Base-by-base conservation (phyloP, 441 rosid species). In the Iberis amara region DNA sequence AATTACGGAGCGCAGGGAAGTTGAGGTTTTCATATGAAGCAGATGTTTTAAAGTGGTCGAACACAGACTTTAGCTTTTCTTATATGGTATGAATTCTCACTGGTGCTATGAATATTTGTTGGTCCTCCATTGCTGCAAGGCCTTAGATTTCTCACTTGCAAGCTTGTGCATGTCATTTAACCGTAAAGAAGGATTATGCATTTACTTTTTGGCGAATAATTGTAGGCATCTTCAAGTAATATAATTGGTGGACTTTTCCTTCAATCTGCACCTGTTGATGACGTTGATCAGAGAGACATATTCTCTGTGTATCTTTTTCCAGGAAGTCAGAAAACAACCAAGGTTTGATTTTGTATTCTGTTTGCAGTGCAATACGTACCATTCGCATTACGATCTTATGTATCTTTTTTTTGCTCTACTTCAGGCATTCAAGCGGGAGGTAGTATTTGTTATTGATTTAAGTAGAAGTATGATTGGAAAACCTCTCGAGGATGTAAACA, bases 391-490 rank as follows among this genome's bases (percentile, higher is more conserved):
- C 51, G 44, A 15, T 33, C 47, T 46, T 24, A 40, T 13, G 0
- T 52, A 18, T 18, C 57, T 59, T 27, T 31, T 7, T 36, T 40
- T 18, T 51, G 23, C n/a, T n/a, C n/a, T 50, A 52, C 52, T 28
- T 52, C 57, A 94, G 99, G 85, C 73, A 35, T 78, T 83, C 68
- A 82, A 73, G 75, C 81, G 77, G 76, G 89, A 82, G 72, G 72
- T 90, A 27, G 70, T 90, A 55, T 94, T 85, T 77, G 70, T 85
- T 67, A 73, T 90, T 74, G 99, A 94, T 68, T 78, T 85, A 65
- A 94, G 98, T 79, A 83, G 73, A 68, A 94, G 99, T 74, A 90
- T 94, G 98, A 57, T 39, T 63, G 95, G 95, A 58, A 83, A 68
- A 73, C 76, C 82, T 41, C 79, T 94, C 8, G 88, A 78, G 77